Conservation (phyloP, 768 basidiomycete species). For the Boletus coccyginus region DNA sequence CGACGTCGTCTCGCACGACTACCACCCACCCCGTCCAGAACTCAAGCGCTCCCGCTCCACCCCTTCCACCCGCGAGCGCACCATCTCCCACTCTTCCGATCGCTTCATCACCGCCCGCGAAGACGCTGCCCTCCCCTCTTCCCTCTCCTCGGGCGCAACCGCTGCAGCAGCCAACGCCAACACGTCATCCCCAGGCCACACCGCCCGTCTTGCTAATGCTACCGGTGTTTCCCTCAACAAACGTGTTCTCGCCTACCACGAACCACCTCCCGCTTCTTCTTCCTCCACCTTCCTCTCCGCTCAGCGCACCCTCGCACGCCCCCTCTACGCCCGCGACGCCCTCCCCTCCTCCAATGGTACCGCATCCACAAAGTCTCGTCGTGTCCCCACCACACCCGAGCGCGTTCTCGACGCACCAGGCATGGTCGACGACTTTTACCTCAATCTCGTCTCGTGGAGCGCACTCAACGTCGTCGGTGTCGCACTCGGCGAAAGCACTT, state of each 20-base stretch:
- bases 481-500: slow-evolving; percentile 81
- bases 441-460: slow-evolving; percentile 92
- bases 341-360: slow-evolving; percentile 63
- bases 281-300: slow-evolving; percentile 72
- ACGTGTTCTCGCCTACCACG: slow-evolving; percentile 86
- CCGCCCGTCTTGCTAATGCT: slow-evolving; percentile 72
- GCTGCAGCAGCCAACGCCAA: slow-evolving; percentile 30
- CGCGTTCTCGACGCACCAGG: slow-evolving; percentile 96
- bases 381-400: slow-evolving; percentile 84
- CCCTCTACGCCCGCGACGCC: slow-evolving; percentile 68
- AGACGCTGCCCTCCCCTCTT: slow-evolving; percentile 54
- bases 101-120: slow-evolving; percentile 69
- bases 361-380: slow-evolving; percentile 67
- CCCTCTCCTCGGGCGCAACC: slow-evolving; percentile 60
- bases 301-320: slow-evolving; percentile 74
- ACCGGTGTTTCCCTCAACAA: slow-evolving; percentile 74
- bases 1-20: slow-evolving; percentile 75
- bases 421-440: slow-evolving; percentile 93
- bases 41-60: slow-evolving; percentile 74
- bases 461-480: slow-evolving; percentile 85
- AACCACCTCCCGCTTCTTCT: slow-evolving; percentile 76
- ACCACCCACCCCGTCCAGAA: slow-evolving; percentile 61
- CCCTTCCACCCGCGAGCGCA: slow-evolving; percentile 48
- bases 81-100: slow-evolving; percentile 45
- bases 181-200: slow-evolving; percentile 69